Evolutionary conservation across 345 rosid species (phyloP), one percentile per base, ranked within the genome.

Genomic region (Reutealis trisperma): DNA sequence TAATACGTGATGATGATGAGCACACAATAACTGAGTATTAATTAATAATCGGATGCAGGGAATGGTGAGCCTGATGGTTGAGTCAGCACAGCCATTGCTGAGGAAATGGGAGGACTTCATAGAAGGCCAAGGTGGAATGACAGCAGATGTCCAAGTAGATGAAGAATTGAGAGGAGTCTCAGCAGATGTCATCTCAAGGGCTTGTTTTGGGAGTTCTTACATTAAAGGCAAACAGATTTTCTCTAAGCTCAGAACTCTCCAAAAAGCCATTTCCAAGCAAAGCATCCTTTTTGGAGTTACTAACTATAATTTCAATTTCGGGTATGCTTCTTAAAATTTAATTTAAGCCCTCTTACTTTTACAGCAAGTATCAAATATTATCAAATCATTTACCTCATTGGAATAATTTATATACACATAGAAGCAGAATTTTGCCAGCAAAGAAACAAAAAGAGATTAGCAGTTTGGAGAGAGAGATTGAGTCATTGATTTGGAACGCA

Each of bases 401-500:
- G 41, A 37, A 37, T 37, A 37, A 37, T 37, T 37, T 37, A 6
- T 5, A 37, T 37, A 37, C 41, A 37, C 41, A 5, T 37, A 37
- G 6, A 37, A 37, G 75, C 75, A 78, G 83, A 37, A 81, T 88
- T 81, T 75, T 86, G 63, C 82, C 88, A 12, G 63, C 32, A 12
- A 88, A 78, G 81, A 86, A 82, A 73, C 61, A 80, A 7, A 81
- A 59, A 13, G 78, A 86, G 59, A 76, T 88, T n/a, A 73, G 78
- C 24, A 86, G 75, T 63, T 51, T 93, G 59, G 96, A 91, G 82
- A 88, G 34, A 58, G 89, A 91, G 73, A 83, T 91, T 2, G 94
- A 89, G 60, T 73, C 83, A 22, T 75, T 90, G 70, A 93, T 93
- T 62, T 89, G 93, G 93, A 89, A 88, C 49, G 83, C 92, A 8